Base-by-base conservation (phyloP, 2,329 filamentous ascomycete species). In the Fusarium dlaminii region DNA sequence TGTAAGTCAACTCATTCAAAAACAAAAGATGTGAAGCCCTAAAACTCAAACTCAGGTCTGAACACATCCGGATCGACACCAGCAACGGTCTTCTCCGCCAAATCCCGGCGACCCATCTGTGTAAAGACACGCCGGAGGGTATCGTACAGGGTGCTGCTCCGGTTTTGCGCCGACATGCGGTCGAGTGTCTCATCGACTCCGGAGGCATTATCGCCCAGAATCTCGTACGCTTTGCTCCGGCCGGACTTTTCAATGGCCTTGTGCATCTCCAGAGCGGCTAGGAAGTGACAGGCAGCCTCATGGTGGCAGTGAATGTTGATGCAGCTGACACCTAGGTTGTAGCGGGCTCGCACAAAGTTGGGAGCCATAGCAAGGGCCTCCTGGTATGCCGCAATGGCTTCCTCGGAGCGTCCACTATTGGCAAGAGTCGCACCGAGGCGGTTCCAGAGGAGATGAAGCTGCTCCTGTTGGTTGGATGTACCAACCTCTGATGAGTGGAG, bases 281-380 rank as follows among this genome's bases (percentile, higher is more conserved):
- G 89, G 65, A 99, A 89, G 84, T 99, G 96, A 69, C 94, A 93
- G 5, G 96, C 96, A 0, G 96, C 96, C 84, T 98, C 94, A 22
- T 94, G 92, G 81, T 95, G 95, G 83, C 96, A 98, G 62, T 95
- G 95, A 77, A 98, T 97, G 84, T 98, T 98, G 83, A 99, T 98
- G 83, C 96, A 98, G 68, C 91, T 94, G 15, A 98, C 96, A 51
- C 96, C 96, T 3, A 99, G 90, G 83, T 99, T 99, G 86, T 99
- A 99, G 49, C 96, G 90, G 6, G 96, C 96, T 66, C 96, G 93
- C 24, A 99, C 97, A 81, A 99, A 99, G 85, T 99, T 99, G 62
- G 96, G 94, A 64, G 95, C 93, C 69, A 98, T 90, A 48, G 91
- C 92, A 14, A 99, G 89, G 0, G 96, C 96, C 80, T 96, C 94